These are phyloP conservation scores for Catunica adiposa DNA, from an alignment of 2,329 filamentous ascomycete species.

Conservation along the genomic window DNA sequence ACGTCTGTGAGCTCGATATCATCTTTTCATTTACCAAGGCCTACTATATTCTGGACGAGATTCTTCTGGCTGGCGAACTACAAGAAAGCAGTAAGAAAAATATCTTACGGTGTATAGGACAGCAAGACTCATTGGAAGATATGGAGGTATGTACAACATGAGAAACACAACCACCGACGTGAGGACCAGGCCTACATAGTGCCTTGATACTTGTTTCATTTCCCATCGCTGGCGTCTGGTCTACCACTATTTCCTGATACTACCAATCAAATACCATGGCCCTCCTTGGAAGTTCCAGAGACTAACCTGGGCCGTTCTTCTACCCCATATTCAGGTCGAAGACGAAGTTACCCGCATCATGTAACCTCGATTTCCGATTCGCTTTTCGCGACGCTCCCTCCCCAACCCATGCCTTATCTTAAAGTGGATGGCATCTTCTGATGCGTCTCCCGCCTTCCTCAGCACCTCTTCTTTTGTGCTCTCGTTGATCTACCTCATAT, in stretches of 20 bases:
- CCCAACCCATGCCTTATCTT: not conserved
- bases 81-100: conserved; percentile 99
- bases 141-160: conserved; percentile 59
- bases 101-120: conserved; percentile 83
- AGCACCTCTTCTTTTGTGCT: not conserved
- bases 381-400: not conserved
- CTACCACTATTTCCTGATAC: not conserved
- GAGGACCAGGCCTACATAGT: too few relatives aligned
- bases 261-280: not conserved
- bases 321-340: conserved; percentile 46
- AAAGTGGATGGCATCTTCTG: not conserved
- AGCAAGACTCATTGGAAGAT: conserved; percentile 94
- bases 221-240: not conserved
- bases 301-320: conserved; percentile 11
- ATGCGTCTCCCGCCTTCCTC: conserved; percentile 1
- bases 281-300: conserved; percentile 10
- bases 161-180: not conserved
- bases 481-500: not conserved
- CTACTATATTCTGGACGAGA: conserved; percentile 96
- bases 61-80: conserved; percentile 86
- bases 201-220: not conserved
- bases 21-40: conserved; percentile 99
- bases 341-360: conserved; percentile 84
- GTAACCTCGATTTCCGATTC: conserved; percentile 29
- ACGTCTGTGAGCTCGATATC: conserved; percentile 97